Conservation (phyloP, 768 basidiomycete species). For the Russula abietina region DNA sequence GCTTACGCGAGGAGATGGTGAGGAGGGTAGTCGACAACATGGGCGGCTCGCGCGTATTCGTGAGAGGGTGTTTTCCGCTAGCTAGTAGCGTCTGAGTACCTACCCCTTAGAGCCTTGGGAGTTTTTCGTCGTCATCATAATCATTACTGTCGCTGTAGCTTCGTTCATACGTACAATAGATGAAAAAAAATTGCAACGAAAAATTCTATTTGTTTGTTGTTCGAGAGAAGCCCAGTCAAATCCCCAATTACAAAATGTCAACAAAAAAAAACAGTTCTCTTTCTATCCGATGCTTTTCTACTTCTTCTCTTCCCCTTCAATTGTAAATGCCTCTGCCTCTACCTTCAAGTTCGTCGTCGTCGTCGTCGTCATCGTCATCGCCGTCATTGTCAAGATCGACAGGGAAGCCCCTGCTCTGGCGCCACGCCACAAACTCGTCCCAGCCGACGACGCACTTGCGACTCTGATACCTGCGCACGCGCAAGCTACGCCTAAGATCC, state of each 20-base stretch:
- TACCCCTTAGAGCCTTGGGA: background rate
- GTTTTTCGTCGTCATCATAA: background rate
- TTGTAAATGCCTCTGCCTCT: background rate
- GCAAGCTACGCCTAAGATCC: conserved; percentile 68
- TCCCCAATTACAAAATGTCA: background rate
- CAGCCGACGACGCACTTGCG: conserved; percentile 59
- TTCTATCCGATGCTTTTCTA: background rate
- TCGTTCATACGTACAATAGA: background rate
- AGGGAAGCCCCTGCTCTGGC: conserved; percentile 41
- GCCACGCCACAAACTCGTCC: conserved; percentile 76
- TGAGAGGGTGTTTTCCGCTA: conserved; percentile 33
- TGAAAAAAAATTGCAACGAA: background rate
- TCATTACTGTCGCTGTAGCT: background rate
- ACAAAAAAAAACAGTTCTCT: background rate
- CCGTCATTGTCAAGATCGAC: conserved; percentile 8
- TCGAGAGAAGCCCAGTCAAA: background rate
- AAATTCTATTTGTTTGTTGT: background rate
- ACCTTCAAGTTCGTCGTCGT: background rate
- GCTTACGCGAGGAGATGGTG: conserved; percentile 24
- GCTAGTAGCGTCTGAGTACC: too few species aligned
- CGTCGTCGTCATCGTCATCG: background rate
- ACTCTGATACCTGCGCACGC: conserved; percentile 79
- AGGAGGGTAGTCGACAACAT: conserved; percentile 33
- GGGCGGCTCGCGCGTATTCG: conserved; percentile 43
- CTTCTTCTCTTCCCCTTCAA: background rate